Evolutionary conservation across 192 early-diverging fungal species (phyloP), one percentile per base, ranked within the genome.

Genomic region (Coemansia asiatica): DNA sequence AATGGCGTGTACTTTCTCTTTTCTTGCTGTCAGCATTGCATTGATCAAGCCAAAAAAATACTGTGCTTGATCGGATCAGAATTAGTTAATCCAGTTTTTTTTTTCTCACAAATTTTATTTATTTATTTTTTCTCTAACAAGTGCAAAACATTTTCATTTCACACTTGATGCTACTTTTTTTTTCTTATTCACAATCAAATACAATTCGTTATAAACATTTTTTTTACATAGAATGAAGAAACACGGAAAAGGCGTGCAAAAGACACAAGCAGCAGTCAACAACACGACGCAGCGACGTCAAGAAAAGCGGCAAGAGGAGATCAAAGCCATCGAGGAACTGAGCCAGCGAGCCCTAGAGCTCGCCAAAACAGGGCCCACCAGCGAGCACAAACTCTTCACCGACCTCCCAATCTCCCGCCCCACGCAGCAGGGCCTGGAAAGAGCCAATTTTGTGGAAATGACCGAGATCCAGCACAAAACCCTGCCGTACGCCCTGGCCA

Each of bases 401-500:
- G 72, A 80, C 46, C 67, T 80, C 38, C 78, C 78, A 5, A 75
- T 80, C 35, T 80, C 78, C 7, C 57, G 27, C 10, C 25, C 29
- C 10, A 92, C 91, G 5, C 58, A 83, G 21, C 70, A 84, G 54
- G 97, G 94, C 16, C 85, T 98, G 2, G 81, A 84, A 53, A 83
- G 87, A 36, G 87, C 94, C 22, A 92, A 95, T 74, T 98, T 87
- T 70, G 83, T 90, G 21, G 91, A 95, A 76, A 89, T 94, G 90
- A 98, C 97, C 2, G 94, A 94, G 53, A 94, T 98, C 71, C 97
- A 98, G 67, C 85, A 82, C 50, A 90, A 90, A 63, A 86, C 90
- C 6, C 72, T 94, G 47, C 87, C 89, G 19, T 69, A 89, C 33
- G 89, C 87, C 4, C 72, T 94, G 33, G 85, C 84, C 9, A 83